Conservation (phyloP, 108 stramenopile species). For the Skeletonema costatum region DNA sequence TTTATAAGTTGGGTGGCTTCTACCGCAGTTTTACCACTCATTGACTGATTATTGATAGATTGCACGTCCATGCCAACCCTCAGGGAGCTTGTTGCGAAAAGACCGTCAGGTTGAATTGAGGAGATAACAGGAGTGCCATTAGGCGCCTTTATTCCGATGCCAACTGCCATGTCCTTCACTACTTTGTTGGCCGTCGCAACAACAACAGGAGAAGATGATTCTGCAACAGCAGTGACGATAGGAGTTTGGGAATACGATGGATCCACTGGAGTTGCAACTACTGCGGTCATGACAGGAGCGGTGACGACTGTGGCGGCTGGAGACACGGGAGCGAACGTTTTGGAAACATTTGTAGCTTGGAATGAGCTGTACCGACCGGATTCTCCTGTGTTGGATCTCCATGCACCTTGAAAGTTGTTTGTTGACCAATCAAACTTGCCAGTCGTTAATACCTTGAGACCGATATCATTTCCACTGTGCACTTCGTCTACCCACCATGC, state of each 20-base stretch:
- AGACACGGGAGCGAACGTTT: not conserved
- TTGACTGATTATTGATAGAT: not conserved
- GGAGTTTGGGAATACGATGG: not conserved
- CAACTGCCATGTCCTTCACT: not conserved
- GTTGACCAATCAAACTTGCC: slow-evolving; percentile 27
- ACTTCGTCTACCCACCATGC: slow-evolving; percentile 41
- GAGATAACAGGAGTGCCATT: not conserved
- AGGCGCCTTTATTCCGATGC: not conserved
- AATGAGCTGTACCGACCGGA: slow-evolving; percentile 15
- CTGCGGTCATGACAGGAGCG: no score
- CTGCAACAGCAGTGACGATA: not conserved
- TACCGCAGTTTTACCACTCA: not conserved
- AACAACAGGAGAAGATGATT: not conserved
- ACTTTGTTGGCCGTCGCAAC: not conserved
- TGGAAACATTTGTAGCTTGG: slow-evolving; percentile 6
- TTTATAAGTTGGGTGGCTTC: not conserved
- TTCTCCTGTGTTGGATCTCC: slow-evolving; percentile 27
- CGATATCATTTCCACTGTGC: slow-evolving; percentile 11
- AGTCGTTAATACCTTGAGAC: slow-evolving; percentile 26
- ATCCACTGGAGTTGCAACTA: not conserved
- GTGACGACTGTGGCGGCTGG: no score
- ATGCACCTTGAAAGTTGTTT: slow-evolving; percentile 25
- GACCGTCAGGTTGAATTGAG: not conserved
- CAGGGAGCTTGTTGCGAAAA: not conserved
- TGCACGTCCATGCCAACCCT: not conserved